These are phyloP conservation scores for Talaromyces sp. DNA, from an alignment of 2,329 filamentous ascomycete species.

Conservation along the genomic window DNA sequence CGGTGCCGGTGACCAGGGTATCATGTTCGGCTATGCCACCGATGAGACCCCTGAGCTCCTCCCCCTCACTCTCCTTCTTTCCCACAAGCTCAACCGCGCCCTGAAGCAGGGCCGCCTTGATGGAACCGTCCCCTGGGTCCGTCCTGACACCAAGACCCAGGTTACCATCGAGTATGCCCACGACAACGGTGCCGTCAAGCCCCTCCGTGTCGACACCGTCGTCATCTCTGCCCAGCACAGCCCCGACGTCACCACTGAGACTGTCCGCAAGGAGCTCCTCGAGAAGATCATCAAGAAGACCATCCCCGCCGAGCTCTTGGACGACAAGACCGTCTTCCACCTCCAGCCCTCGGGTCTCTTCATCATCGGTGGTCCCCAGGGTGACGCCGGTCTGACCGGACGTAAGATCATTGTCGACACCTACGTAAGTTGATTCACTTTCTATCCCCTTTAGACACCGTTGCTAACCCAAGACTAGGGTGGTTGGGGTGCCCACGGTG, in stretches of 20 bases:
- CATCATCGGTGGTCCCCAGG: constrained; percentile 98
- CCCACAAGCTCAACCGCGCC: constrained; percentile 94
- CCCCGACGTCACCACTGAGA: constrained; percentile 80
- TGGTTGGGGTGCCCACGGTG: constrained; percentile 99
- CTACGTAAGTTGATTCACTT: constrained; percentile 48
- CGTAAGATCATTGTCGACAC: constrained; percentile 99
- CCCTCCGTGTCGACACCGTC: constrained; percentile 89
- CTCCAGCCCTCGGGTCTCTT: constrained; percentile 98
- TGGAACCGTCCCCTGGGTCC: constrained; percentile 85
- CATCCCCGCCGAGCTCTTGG: constrained; percentile 87
- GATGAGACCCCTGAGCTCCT: constrained; percentile 98
- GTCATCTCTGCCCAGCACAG: constrained; percentile 95
- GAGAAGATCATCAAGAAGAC: constrained; percentile 96
- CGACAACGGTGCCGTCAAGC: constrained; percentile 85
- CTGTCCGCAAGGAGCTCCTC: constrained; percentile 88
- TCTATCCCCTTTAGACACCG: neutral
- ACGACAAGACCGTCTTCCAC: constrained; percentile 93
- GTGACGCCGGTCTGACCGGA: constrained; percentile 96
- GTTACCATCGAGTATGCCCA: constrained; percentile 98
- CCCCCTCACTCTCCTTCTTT: constrained; percentile 86
- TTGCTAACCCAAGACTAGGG: constrained; percentile 41
- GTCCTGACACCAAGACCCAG: constrained; percentile 99
- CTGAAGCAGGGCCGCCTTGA: constrained; percentile 87
- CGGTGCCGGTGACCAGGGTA: constrained; percentile 98
- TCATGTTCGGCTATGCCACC: constrained; percentile 99